A percentile compares a stretch with the other conserved stretches of the same genome.
Evolutionary conservation across 345 rosid species (phyloP).

Genomic region (Citrus medica): DNA sequence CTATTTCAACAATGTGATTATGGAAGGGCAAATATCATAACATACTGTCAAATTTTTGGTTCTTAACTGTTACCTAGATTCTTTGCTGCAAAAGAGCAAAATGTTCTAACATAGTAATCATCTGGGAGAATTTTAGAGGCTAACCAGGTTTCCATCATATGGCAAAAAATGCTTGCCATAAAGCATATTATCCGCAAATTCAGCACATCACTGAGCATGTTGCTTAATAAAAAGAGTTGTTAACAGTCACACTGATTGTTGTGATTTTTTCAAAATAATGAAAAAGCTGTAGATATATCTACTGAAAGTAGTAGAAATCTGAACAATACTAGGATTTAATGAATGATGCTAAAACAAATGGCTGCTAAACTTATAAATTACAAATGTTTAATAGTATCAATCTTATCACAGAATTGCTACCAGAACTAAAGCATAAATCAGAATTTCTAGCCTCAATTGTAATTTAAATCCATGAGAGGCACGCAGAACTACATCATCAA

Average conservation of each 20-base stretch:
- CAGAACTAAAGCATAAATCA: constrained; percentile 27
- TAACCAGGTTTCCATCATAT: not conserved
- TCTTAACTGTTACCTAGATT: not conserved
- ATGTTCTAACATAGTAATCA: not conserved
- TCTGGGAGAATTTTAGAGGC: not conserved
- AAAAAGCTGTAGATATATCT: no score
- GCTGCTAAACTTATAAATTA: not conserved
- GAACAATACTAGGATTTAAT: not conserved
- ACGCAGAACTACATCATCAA: constrained; percentile 49
- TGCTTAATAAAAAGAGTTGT: not conserved
- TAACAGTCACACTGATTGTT: not conserved
- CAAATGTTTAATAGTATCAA: not conserved
- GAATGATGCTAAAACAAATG: not conserved
- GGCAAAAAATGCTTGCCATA: not conserved
- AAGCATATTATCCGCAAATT: not conserved
- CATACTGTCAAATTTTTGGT: not conserved
- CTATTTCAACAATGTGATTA: no score
- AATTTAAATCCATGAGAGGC: constrained; percentile 30
- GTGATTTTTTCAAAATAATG: no score
- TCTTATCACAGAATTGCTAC: constrained; percentile 23
- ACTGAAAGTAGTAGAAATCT: not conserved
- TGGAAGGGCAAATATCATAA: not conserved
- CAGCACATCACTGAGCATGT: not conserved
- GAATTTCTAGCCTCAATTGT: constrained; percentile 26
- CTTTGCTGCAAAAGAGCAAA: not conserved